These are phyloP conservation scores for Telfairia occidentalis DNA, from an alignment of 331 rosid genomes.

Conservation along the genomic window DNA sequence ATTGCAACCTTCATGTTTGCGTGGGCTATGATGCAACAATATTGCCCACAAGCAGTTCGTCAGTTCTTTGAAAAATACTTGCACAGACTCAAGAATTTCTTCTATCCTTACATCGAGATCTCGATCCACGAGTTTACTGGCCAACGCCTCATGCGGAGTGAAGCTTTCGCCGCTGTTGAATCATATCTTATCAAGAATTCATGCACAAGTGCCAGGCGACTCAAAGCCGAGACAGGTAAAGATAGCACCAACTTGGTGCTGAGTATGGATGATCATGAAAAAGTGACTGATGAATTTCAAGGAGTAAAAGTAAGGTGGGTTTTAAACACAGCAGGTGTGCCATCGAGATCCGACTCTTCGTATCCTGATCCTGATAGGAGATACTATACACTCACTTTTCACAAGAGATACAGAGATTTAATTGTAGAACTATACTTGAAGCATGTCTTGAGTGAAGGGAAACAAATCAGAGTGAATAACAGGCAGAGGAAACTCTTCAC, in stretches of 20 bases:
- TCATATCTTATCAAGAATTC: neutral
- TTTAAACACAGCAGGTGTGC: neutral
- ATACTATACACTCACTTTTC: neutral
- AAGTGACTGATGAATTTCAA: neutral
- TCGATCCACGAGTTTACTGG: neutral
- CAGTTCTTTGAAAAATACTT: neutral
- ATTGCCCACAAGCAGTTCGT: constrained; percentile 41
- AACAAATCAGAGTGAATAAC: neutral
- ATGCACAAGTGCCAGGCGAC: neutral
- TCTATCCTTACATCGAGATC: neutral
- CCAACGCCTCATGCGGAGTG: neutral
- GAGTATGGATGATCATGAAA: constrained; percentile 8
- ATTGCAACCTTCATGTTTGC: constrained; percentile 68
- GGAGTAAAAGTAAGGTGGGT: neutral
- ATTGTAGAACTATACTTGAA: neutral
- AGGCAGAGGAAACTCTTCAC: neutral
- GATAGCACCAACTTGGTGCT: neutral
- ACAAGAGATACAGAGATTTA: neutral
- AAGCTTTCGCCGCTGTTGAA: neutral
- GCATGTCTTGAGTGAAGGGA: constrained; percentile 3
- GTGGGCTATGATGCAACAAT: constrained; percentile 71
- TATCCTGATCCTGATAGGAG: neutral
- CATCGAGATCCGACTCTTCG: neutral
- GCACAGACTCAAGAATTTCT: neutral
- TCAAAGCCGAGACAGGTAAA: neutral